Conservation (phyloP, 345 rosid genomes). For the Boechera retrofracta region DNA sequence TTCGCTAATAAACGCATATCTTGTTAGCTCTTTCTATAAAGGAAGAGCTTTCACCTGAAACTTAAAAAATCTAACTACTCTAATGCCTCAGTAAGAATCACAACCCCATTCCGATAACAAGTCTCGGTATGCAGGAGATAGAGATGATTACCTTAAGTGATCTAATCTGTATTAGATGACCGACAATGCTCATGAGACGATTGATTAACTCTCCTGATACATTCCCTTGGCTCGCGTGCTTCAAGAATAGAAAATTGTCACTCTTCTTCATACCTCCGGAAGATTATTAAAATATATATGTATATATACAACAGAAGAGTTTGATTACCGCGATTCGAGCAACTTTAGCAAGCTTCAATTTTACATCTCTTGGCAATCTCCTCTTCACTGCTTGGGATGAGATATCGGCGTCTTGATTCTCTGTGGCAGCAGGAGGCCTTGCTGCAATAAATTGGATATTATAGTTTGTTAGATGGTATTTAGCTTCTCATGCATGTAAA, state of each 20-base stretch:
- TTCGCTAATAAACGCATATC: neutral
- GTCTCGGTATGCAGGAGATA: conserved; percentile 4
- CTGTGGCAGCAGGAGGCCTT: conserved; percentile 72
- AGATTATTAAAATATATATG: neutral
- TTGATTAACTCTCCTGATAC: conserved; percentile 76
- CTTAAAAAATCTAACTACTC: conserved; percentile 4
- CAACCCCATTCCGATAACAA: neutral
- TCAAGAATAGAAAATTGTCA: conserved; percentile 23
- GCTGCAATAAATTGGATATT: conserved; percentile 53
- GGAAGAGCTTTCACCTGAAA: conserved; percentile 5
- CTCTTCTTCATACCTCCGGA: conserved; percentile 24
- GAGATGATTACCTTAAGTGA: conserved; percentile 79
- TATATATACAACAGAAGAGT: conserved; percentile 2
- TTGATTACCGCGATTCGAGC: conserved; percentile 74
- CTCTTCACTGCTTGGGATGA: conserved; percentile 77
- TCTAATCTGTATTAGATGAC: conserved; percentile 89
- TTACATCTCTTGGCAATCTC: conserved; percentile 75
- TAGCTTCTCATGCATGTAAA: conserved; percentile 16
- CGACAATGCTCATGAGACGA: conserved; percentile 89
- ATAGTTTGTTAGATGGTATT: conserved; percentile 14
- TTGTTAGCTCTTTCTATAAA: conserved; percentile 7
- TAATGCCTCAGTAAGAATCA: conserved; percentile 25
- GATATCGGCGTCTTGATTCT: conserved; percentile 78
- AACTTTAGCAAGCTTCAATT: conserved; percentile 73
- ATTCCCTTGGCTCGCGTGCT: conserved; percentile 81